Conservation (phyloP, 169 alveolate species). For the Eimeria tenella region DNA sequence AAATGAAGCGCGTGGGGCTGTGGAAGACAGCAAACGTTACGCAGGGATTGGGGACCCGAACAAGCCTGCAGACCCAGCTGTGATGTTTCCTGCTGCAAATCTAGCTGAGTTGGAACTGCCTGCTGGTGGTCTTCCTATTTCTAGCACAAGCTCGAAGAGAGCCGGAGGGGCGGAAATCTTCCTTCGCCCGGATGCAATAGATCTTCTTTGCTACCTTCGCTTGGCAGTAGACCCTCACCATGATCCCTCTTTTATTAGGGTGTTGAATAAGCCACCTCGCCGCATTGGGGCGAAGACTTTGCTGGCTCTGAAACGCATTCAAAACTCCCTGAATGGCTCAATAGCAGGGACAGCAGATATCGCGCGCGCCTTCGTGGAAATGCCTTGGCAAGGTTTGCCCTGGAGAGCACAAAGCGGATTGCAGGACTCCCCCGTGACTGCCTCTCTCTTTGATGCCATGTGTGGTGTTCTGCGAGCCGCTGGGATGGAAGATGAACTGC, state of each 20-base stretch:
- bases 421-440: neutral
- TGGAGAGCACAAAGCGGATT: neutral
- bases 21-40: neutral
- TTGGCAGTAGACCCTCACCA: slow-evolving; percentile 84
- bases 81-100: slow-evolving; percentile 48
- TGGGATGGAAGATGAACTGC: neutral
- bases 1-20: neutral
- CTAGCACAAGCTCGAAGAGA: slow-evolving; percentile 40
- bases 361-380: slow-evolving; percentile 3
- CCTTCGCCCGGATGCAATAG: slow-evolving; percentile 60
- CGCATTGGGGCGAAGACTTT: slow-evolving; percentile 83
- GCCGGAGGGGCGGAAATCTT: slow-evolving; percentile 64
- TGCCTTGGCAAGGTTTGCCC: slow-evolving; percentile 53
- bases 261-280: slow-evolving; percentile 86
- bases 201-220: slow-evolving; percentile 84
- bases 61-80: slow-evolving; percentile 65
- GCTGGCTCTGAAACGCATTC: slow-evolving; percentile 41
- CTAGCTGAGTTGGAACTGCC: slow-evolving; percentile 41
- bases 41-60: slow-evolving; percentile 42
- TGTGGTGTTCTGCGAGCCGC: slow-evolving; percentile 35
- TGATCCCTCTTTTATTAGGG: slow-evolving; percentile 85
- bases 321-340: neutral
- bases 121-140: slow-evolving; percentile 33
- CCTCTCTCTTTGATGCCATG: slow-evolving; percentile 58
- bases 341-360: neutral